A percentile compares a stretch with the other conserved stretches of the same genome.
Evolutionary conservation across 139 green algal species (phyloP).

Genomic region (Picochlorum sp.): DNA sequence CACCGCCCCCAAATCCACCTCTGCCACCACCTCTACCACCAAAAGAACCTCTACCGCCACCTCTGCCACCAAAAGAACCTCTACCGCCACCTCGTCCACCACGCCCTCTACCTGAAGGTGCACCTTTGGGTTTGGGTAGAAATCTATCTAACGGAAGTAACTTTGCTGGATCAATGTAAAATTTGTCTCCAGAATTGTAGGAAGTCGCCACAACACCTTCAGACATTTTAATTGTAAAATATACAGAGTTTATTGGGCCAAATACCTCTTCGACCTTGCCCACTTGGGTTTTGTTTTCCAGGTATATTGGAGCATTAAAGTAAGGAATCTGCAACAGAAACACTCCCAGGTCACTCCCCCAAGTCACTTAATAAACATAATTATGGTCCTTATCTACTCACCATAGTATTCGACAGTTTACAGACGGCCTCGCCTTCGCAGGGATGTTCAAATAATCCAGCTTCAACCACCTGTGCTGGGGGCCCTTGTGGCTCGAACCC

Average conservation of each 20-base stretch:
- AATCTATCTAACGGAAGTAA: slow-evolving; percentile 81
- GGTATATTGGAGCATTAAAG: slow-evolving; percentile 97
- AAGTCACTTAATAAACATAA: slow-evolving; percentile 26
- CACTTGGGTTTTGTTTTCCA: slow-evolving; percentile 96
- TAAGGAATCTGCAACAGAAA: too few species aligned
- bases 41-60: neutral
- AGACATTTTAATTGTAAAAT: slow-evolving; percentile 95
- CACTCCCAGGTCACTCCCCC: slow-evolving; percentile 29
- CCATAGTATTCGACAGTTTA: slow-evolving; percentile 94
- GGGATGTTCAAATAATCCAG: slow-evolving; percentile 80
- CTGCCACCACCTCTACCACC: neutral
- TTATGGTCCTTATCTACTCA: too few species aligned
- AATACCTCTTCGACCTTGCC: slow-evolving; percentile 99
- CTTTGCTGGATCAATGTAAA: slow-evolving; percentile 90
- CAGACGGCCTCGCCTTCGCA: slow-evolving; percentile 96
- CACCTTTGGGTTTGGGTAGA: slow-evolving; percentile 74
- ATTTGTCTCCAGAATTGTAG: slow-evolving; percentile 89
- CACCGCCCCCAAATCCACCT: neutral
- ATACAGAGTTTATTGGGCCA: slow-evolving; percentile 80
- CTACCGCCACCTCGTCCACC: slow-evolving; percentile 10
- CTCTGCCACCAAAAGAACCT: neutral
- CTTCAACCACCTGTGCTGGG: slow-evolving; percentile 61
- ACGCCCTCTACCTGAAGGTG: neutral
- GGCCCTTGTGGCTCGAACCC: slow-evolving; percentile 26
- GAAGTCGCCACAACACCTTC: slow-evolving; percentile 86